Conservation (phyloP, 169 alveolate genomes). For the Plasmodium falciparum region DNA sequence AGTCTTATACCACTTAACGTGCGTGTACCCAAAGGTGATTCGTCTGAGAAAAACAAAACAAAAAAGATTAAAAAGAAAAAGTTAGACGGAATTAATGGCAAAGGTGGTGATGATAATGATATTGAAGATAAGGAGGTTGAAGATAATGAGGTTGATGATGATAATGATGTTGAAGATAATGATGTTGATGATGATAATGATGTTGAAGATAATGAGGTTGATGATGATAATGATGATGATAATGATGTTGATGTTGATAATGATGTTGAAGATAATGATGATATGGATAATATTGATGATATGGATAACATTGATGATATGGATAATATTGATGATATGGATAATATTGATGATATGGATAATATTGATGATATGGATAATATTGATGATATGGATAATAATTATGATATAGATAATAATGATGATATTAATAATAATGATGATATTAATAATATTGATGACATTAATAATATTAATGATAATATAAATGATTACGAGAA, state of each 20-base stretch:
- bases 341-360: slow-evolving; percentile 6
- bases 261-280: not conserved
- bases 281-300: not conserved
- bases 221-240: not conserved
- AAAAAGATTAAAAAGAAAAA: not conserved
- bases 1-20: slow-evolving; percentile 44
- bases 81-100: not conserved
- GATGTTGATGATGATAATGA: not conserved
- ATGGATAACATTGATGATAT: not conserved
- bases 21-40: slow-evolving; percentile 1
- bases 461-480: not conserved
- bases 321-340: not conserved
- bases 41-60: slow-evolving; percentile 10
- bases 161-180: not conserved
- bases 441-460: not conserved
- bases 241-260: not conserved
- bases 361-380: not conserved
- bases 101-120: not conserved
- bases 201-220: not conserved
- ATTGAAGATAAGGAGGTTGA: not conserved
- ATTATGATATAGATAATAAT: slow-evolving; percentile 28
- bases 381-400: slow-evolving; percentile 9
- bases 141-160: not conserved
- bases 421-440: not conserved
- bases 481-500: not conserved